These are phyloP conservation scores for Chenopodium quinoa DNA, from an alignment of 148 eudicot genomes.

Conservation along the genomic window DNA sequence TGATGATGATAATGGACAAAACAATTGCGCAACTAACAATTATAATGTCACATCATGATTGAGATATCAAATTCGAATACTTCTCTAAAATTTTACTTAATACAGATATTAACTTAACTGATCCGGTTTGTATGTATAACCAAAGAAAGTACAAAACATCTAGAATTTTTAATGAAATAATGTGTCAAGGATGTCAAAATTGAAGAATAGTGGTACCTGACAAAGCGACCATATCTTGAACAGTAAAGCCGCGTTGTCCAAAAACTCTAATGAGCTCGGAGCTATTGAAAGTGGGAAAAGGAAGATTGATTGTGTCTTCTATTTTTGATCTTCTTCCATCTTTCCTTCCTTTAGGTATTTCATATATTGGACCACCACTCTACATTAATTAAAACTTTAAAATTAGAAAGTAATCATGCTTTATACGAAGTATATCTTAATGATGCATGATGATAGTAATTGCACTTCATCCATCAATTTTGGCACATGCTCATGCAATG, in stretches of 20 bases:
- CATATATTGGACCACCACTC: conserved; percentile 88
- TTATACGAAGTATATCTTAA: background rate
- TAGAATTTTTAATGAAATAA: no score
- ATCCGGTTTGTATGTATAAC: no score
- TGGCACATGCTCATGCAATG: no score
- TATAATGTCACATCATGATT: no score
- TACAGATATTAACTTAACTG: no score
- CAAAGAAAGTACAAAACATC: background rate
- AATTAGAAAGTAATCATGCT: conserved; percentile 1
- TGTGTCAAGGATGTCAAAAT: background rate
- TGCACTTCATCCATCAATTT: no score
- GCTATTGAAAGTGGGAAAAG: conserved; percentile 59
- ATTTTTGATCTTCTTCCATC: conserved; percentile 84
- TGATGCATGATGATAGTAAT: no score
- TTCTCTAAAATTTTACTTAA: no score
- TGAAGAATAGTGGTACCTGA: conserved; percentile 47
- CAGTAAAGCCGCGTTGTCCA: conserved; percentile 64
- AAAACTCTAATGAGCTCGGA: conserved; percentile 60
- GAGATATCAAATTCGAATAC: no score
- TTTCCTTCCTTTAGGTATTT: conserved; percentile 82
- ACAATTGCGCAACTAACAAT: no score
- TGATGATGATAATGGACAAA: no score
- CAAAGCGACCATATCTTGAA: conserved; percentile 82
- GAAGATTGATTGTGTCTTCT: conserved; percentile 73
- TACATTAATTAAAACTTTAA: conserved; percentile 19